phyloP scores from a whole-genome alignment of 2,329 filamentous ascomycete genomes.

The Ophiostoma ips region DNA sequence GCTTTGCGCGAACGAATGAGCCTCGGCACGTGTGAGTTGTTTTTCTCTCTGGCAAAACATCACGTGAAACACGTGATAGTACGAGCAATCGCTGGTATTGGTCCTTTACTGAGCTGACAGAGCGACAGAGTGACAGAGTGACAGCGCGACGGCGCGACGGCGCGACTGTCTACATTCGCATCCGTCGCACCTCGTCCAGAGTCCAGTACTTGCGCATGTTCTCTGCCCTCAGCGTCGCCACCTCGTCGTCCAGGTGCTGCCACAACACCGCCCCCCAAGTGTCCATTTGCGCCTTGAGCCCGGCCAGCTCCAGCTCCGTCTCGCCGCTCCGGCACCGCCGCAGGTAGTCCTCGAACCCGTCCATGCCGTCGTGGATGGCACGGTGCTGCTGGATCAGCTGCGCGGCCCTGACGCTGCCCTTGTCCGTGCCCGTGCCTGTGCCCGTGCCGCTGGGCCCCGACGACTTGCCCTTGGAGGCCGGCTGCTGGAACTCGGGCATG shows the following conservation, averaged over 20 bases:
- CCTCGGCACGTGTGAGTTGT: no score
- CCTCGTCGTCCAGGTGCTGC: constrained; percentile 75
- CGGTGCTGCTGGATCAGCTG: constrained; percentile 62
- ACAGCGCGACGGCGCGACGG: neutral
- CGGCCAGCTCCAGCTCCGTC: constrained; percentile 38
- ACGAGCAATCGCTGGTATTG: no score
- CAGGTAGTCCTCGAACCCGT: constrained; percentile 53
- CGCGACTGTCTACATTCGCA: constrained; percentile 40
- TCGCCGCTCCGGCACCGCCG: constrained; percentile 47
- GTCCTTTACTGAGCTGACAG: no score
- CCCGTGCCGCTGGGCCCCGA: neutral
- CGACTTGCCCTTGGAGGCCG: constrained; percentile 11
- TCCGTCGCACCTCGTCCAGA: constrained; percentile 48
- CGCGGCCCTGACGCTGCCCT: constrained; percentile 27
- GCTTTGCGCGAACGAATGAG: no score
- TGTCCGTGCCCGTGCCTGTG: no score
- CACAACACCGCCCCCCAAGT: constrained; percentile 65
- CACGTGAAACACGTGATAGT: no score
- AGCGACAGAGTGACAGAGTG: neutral
- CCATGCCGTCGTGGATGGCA: constrained; percentile 65
- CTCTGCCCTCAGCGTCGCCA: constrained; percentile 61
- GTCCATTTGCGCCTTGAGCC: constrained; percentile 61
- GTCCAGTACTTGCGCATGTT: constrained; percentile 82
- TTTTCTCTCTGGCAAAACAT: no score
- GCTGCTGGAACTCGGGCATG: constrained; percentile 61